Percentiles rank a stretch among this genome's conserved stretches.
Evolutionary conservation across 805 yeast species (phyloP).

Genomic region (Saturnispora besseyi): DNA sequence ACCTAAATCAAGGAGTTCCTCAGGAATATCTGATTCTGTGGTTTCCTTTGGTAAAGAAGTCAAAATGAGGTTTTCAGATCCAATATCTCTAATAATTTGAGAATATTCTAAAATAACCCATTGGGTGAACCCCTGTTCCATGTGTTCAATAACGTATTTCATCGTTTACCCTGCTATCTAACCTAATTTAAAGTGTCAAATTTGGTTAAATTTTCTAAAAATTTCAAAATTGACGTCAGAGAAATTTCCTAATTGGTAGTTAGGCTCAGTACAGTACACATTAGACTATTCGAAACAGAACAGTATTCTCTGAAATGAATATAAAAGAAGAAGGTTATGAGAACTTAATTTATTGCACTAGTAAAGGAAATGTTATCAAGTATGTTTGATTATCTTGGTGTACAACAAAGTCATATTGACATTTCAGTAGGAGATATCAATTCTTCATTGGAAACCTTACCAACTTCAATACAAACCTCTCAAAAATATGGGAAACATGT

Average conservation of each 20-base stretch:
- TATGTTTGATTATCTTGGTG: too few species aligned
- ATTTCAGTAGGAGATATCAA: too few species aligned
- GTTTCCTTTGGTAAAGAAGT: slow-evolving; percentile 67
- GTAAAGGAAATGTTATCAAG: too few species aligned
- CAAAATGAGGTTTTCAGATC: slow-evolving; percentile 61
- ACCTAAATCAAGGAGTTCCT: slow-evolving; percentile 46
- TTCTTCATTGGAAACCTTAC: too few species aligned
- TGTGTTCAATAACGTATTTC: slow-evolving; percentile 94
- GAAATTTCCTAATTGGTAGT: background rate
- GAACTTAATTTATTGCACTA: too few species aligned
- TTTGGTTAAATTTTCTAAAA: background rate
- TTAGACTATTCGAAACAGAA: too few species aligned
- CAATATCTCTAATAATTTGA: slow-evolving; percentile 77
- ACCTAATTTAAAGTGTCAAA: background rate
- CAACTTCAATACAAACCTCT: too few species aligned
- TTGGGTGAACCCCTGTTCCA: slow-evolving; percentile 94
- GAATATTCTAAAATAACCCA: slow-evolving; percentile 90
- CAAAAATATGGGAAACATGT: too few species aligned
- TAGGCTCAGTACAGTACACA: background rate
- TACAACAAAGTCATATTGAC: too few species aligned
- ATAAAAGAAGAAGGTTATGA: too few species aligned
- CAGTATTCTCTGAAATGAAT: too few species aligned
- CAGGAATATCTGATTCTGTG: slow-evolving; percentile 56
- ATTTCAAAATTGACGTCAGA: slow-evolving; percentile 5
- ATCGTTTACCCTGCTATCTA: slow-evolving; percentile 26